Evolutionary conservation across 257 asterid species (phyloP).

Genomic region (Agastache rugosa): DNA sequence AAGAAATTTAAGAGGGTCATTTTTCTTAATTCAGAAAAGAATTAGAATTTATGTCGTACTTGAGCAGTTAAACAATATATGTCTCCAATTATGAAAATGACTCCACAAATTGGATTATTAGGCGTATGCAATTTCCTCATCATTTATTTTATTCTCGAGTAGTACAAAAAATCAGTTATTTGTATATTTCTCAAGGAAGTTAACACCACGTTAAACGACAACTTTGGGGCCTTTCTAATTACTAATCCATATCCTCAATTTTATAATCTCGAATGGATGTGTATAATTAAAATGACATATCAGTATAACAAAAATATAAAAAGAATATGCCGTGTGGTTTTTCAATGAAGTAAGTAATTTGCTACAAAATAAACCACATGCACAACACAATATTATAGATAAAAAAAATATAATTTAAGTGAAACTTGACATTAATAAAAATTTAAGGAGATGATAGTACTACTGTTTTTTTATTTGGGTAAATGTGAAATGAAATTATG

Average conservation of each 20-base stretch:
- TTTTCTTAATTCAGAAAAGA: not conserved
- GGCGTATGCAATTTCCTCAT: constrained; percentile 33
- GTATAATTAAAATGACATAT: too few relatives aligned
- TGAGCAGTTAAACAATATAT: constrained; percentile 38
- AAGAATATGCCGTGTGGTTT: too few relatives aligned
- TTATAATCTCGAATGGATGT: too few relatives aligned
- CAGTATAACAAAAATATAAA: too few relatives aligned
- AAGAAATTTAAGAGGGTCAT: not conserved
- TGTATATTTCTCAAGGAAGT: constrained; percentile 30
- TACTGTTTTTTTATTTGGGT: not conserved
- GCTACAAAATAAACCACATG: too few relatives aligned
- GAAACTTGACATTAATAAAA: too few relatives aligned
- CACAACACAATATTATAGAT: too few relatives aligned
- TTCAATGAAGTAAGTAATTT: too few relatives aligned
- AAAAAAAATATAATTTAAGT: too few relatives aligned
- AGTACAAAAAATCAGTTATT: constrained; percentile 23
- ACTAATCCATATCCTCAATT: not conserved
- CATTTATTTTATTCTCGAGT: not conserved
- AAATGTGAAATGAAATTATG: constrained; percentile 52
- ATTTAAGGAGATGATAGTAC: too few relatives aligned
- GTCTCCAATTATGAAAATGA: constrained; percentile 39
- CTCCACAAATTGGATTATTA: constrained; percentile 47
- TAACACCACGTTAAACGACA: constrained; percentile 28
- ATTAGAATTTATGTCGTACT: not conserved
- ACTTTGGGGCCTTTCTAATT: constrained; percentile 29